Conservation (phyloP, 2,329 filamentous ascomycete species). For the Fusarium irregulare region DNA sequence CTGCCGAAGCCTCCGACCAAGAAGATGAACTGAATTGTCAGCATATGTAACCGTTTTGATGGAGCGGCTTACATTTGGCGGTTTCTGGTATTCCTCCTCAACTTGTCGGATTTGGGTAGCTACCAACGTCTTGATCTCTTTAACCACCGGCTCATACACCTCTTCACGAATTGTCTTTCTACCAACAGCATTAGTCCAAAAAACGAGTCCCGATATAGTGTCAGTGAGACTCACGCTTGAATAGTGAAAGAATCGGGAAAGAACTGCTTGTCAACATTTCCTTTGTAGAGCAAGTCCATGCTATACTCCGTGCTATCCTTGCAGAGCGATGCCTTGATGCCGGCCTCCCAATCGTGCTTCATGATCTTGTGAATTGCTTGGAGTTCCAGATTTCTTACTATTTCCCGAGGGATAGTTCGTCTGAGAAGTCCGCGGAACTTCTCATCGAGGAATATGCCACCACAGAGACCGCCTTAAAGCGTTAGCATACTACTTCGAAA, state of each 20-base stretch:
- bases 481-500: background rate
- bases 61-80: conserved; percentile 45
- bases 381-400: conserved; percentile 24
- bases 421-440: conserved; percentile 48
- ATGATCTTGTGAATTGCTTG: conserved; percentile 29
- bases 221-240: conserved; percentile 11
- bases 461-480: conserved; percentile 52
- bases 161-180: conserved; percentile 4
- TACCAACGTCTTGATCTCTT: conserved; percentile 43
- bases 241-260: conserved; percentile 13
- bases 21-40: conserved; percentile 50
- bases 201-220: background rate
- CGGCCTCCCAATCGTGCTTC: conserved; percentile 46
- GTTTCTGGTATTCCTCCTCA: conserved; percentile 18
- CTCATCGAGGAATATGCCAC: conserved; percentile 57
- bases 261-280: background rate
- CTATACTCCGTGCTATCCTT: conserved; percentile 15
- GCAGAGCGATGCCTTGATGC: conserved; percentile 45
- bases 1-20: conserved; percentile 56
- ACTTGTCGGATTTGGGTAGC: conserved; percentile 46
- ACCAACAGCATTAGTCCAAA: background rate
- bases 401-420: conserved; percentile 28
- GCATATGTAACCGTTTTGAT: no score
- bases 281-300: conserved; percentile 13
- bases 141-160: conserved; percentile 44